Base-by-base conservation (phyloP, 2,329 filamentous ascomycete species). In the Scleromitrula shiraiana region DNA sequence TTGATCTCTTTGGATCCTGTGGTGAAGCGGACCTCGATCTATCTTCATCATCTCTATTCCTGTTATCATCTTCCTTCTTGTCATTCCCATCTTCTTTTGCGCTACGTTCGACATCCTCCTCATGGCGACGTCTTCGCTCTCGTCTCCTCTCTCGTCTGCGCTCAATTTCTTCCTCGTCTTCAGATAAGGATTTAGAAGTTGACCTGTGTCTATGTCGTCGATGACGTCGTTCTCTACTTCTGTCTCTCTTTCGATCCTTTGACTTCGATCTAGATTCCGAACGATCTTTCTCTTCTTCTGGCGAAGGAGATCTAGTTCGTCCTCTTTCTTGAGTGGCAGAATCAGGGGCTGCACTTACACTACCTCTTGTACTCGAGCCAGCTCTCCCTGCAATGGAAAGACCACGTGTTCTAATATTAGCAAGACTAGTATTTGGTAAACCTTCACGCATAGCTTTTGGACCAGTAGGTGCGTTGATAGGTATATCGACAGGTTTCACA, bases 361-460 rank as follows among this genome's bases (percentile, higher is more conserved):
- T 59, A 41, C 50, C 57, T 54, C 50, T 54, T 46, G 41, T 49
- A 52, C 55, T 46, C 12, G 56, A 59, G 44, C 22, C 56, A 40
- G 59, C 59, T 47, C 63, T 62, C 41, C 62, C 65, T 43, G 63
- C 59, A 41, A 61, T 59, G 14, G 68, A 64, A 50, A 70, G 70
- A 15, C 65, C 55, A 42, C 59, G 52, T 22, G 53, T 59, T 53
- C 79, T 71, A 64, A 82, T 64, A 59, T 85, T 78, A 55, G 82
- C 77, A 45, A 86, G 77, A 56, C 85, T 87, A 49, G 83, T 90
- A 65, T 94, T 94, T 43, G 87, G 85, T 9, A 89, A 72, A 24
- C 89, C 88, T 67, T 93, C 85, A 54, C 91, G 79, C 88, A 97
- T 95, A 15, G 93, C 93, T 68, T 93, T 90, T 40, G 93, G 93